These are phyloP conservation scores for Colletotrichum musae DNA, from an alignment of 2,329 filamentous ascomycete species.

Conservation along the genomic window DNA sequence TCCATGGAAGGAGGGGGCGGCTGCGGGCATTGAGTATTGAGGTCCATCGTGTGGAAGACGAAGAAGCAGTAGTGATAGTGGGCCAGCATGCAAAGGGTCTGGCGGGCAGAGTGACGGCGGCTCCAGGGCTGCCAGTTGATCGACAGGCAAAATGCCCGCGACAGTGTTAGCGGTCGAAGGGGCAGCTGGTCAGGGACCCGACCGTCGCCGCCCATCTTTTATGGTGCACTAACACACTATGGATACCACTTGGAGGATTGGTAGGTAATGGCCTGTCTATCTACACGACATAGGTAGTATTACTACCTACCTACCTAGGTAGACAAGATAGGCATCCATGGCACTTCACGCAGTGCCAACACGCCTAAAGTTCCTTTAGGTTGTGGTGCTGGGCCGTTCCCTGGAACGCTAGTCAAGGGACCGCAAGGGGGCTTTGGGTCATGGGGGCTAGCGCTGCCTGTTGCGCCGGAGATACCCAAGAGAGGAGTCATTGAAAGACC, in stretches of 20 bases:
- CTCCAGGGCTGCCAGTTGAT: slow-evolving; percentile 23
- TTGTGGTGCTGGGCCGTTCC: slow-evolving; percentile 22
- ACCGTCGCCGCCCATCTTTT: slow-evolving; percentile 18
- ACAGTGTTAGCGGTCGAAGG: slow-evolving; percentile 27
- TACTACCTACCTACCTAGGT: no score
- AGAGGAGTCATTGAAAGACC: no score
- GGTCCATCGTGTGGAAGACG: slow-evolving; percentile 13
- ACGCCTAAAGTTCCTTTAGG: no score
- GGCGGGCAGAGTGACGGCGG: slow-evolving; percentile 21
- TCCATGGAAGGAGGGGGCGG: neutral
- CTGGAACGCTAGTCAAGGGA: slow-evolving; percentile 36
- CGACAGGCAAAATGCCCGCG: slow-evolving; percentile 32
- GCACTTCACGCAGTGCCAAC: no score
- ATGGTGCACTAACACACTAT: neutral
- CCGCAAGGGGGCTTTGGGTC: slow-evolving; percentile 33
- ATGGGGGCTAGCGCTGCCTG: slow-evolving; percentile 20
- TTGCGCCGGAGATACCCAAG: neutral
- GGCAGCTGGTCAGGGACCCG: slow-evolving; percentile 19
- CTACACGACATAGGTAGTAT: no score
- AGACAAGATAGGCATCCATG: no score
- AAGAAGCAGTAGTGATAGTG: slow-evolving; percentile 16
- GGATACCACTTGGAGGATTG: no score
- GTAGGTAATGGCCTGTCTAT: no score
- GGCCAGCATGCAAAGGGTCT: slow-evolving; percentile 25
- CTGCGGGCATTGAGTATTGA: neutral